These are phyloP conservation scores for Saccharomycopsis sp. DNA, from an alignment of 805 yeast genomes.

Conservation along the genomic window DNA sequence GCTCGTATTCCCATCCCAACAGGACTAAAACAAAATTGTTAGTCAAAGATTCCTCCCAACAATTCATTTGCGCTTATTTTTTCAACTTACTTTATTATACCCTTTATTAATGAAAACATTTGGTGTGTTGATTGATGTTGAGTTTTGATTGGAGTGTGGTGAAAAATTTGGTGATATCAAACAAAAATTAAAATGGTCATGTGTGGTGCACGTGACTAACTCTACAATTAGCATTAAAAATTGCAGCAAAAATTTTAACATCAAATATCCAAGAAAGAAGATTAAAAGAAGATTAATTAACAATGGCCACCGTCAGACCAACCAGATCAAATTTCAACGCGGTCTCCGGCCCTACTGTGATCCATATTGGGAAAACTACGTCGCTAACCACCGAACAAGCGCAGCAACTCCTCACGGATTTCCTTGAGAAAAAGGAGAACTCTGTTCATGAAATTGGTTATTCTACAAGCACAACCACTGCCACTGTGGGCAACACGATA, in stretches of 20 bases:
- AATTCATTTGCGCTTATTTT: too few species aligned
- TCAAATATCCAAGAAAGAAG: too few species aligned
- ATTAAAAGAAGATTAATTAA: not conserved
- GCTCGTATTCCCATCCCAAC: not conserved
- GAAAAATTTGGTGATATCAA: too few species aligned
- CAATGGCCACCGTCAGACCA: conserved; percentile 32
- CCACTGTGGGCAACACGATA: conserved; percentile 32
- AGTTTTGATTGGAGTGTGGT: too few species aligned
- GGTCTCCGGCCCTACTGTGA: conserved; percentile 41
- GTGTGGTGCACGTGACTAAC: too few species aligned
- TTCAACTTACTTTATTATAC: too few species aligned
- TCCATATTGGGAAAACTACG: conserved; percentile 26
- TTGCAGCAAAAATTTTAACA: too few species aligned
- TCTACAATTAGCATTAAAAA: too few species aligned
- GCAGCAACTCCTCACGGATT: conserved; percentile 24
- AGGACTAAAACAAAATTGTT: not conserved
- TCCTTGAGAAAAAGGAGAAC: conserved; percentile 38
- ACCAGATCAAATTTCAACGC: conserved; percentile 38
- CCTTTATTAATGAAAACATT: too few species aligned
- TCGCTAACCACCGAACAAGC: conserved; percentile 13
- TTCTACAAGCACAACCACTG: not conserved
- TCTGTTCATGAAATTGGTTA: conserved; percentile 28
- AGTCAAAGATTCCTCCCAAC: too few species aligned
- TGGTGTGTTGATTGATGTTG: too few species aligned
- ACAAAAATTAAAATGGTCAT: too few species aligned